Percentiles rank a stretch among this genome's conserved stretches.
Evolutionary conservation across 1,284 basidiomycete genomes (phyloP).

Genomic region (Pseudozyma sp.): DNA sequence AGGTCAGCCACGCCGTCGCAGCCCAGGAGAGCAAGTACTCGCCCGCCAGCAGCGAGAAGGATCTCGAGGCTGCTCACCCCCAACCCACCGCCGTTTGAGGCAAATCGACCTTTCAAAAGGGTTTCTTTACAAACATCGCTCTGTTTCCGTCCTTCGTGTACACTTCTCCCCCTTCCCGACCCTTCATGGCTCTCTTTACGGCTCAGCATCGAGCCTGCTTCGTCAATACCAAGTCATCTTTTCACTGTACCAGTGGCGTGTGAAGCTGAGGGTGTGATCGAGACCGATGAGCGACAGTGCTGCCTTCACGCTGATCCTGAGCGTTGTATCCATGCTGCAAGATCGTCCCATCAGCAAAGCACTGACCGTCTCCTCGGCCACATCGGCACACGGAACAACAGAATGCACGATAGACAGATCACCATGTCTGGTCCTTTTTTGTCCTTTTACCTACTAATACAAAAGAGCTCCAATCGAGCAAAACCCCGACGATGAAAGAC

Average conservation of each 20-base stretch:
- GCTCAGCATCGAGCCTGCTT: not conserved
- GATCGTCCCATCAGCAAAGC: no score
- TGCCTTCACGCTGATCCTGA: no score
- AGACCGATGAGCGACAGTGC: no score
- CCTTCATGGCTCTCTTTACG: not conserved
- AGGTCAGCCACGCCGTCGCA: slow-evolving; percentile 20
- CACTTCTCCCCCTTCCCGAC: not conserved
- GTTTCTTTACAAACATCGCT: not conserved
- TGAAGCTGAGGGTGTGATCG: no score
- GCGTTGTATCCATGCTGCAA: no score
- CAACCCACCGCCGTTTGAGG: slow-evolving; percentile 4
- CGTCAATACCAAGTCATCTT: not conserved
- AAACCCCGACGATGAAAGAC: not conserved
- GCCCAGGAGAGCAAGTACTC: slow-evolving; percentile 25
- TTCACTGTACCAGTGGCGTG: not conserved
- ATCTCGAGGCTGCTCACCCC: slow-evolving; percentile 26
- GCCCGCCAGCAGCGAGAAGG: slow-evolving; percentile 40
- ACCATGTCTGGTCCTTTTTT: not conserved
- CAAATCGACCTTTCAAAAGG: no score
- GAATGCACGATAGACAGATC: no score
- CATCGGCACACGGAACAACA: no score
- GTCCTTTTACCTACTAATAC: slow-evolving; percentile 15
- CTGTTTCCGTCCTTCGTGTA: not conserved
- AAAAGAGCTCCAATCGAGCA: not conserved
- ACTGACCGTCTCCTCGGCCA: no score